Conservation (phyloP, 2,329 filamentous ascomycete species). For the Conoideocrella luteorostrata region DNA sequence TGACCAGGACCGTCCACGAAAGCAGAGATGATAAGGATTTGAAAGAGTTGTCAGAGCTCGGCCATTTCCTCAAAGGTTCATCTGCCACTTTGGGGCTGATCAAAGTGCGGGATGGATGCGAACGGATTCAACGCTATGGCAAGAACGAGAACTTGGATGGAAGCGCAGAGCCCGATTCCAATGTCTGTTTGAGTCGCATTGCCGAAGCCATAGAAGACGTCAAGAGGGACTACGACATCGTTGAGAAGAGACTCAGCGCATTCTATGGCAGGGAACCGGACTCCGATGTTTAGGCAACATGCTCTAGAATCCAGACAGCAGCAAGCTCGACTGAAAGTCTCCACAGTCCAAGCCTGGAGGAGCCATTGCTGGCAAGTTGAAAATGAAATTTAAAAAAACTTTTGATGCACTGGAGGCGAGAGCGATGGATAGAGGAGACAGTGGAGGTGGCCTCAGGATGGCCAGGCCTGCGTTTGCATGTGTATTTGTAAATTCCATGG, state of each 20-base stretch:
- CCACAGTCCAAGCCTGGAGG: background rate
- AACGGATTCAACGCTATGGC: slow-evolving; percentile 93
- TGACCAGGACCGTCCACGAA: background rate
- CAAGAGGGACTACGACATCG: slow-evolving; percentile 70
- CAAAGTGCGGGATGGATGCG: slow-evolving; percentile 88
- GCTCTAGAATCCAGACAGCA: background rate
- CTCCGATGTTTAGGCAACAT: slow-evolving; percentile 14
- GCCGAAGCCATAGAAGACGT: slow-evolving; percentile 62
- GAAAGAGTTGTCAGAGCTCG: slow-evolving; percentile 69
- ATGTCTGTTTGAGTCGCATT: slow-evolving; percentile 64
- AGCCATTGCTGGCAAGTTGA: background rate
- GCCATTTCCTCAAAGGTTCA: slow-evolving; percentile 96
- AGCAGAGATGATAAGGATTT: slow-evolving; percentile 62
- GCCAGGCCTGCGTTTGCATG: no score
- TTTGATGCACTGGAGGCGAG: background rate
- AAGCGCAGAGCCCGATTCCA: slow-evolving; percentile 56
- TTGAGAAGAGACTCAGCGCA: slow-evolving; percentile 60
- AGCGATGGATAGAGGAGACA: background rate
- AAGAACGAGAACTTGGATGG: slow-evolving; percentile 76
- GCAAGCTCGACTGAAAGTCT: background rate
- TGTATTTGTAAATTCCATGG: no score
- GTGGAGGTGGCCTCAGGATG: no score
- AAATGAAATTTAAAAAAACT: background rate
- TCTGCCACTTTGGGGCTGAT: slow-evolving; percentile 87
- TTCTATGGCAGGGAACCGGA: slow-evolving; percentile 46